phyloP scores from a whole-genome alignment of 2,329 filamentous ascomycete species.

The Trichoderma hamatum region DNA sequence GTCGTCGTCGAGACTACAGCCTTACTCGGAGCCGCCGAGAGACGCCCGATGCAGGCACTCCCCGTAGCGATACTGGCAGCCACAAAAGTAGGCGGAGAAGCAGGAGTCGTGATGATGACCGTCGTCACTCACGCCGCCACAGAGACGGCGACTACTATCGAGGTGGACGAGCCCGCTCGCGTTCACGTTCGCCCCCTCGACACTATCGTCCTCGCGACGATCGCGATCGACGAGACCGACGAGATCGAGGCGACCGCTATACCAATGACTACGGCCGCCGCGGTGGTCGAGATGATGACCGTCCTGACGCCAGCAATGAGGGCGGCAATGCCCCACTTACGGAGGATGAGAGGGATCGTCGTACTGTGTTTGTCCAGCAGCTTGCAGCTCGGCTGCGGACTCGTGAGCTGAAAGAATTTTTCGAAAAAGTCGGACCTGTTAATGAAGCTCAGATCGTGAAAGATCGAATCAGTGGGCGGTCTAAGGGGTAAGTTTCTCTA shows the following conservation, averaged over 20 bases:
- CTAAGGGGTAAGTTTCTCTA: conserved; percentile 80
- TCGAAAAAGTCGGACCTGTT: conserved; percentile 91
- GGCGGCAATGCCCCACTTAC: conserved; percentile 70
- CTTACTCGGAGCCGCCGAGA: conserved; percentile 48
- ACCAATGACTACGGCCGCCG: conserved; percentile 55
- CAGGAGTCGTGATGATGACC: conserved; percentile 75
- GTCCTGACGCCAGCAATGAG: conserved; percentile 49
- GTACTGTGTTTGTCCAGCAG: conserved; percentile 98
- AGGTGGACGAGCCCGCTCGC: conserved; percentile 56
- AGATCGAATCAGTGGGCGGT: conserved; percentile 92
- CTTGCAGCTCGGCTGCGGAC: conserved; percentile 91
- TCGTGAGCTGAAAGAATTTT: conserved; percentile 91
- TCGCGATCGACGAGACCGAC: conserved; percentile 53
- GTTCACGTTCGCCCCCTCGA: conserved; percentile 71
- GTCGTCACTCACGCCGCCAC: conserved; percentile 72
- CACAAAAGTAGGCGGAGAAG: conserved; percentile 81
- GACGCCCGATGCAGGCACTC: conserved; percentile 64
- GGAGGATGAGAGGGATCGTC: conserved; percentile 93
- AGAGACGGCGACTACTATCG: conserved; percentile 74
- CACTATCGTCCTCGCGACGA: conserved; percentile 61
- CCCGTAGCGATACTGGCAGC: conserved; percentile 75
- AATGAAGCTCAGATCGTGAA: conserved; percentile 99
- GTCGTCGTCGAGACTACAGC: conserved; percentile 61
- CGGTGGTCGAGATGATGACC: conserved; percentile 56
- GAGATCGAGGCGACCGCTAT: conserved; percentile 56